phyloP scores from a whole-genome alignment of 768 basidiomycete species.

The Hortiboletus flavorubellus region DNA sequence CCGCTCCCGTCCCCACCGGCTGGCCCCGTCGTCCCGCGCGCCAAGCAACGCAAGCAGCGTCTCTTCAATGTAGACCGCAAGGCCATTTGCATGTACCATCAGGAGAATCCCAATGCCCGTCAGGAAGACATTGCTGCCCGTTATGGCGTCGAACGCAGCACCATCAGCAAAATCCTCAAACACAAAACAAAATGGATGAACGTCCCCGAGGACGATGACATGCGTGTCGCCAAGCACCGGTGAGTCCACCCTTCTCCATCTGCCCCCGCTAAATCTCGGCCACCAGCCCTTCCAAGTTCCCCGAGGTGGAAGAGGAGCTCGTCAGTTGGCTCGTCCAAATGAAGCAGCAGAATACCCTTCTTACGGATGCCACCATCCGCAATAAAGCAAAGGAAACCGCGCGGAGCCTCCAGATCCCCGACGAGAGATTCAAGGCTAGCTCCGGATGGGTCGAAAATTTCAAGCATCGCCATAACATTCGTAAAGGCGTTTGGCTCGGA shows the following conservation, averaged over 20 bases:
- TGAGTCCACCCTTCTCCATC: constrained; percentile 26
- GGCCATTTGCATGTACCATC: constrained; percentile 66
- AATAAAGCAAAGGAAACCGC: constrained; percentile 69
- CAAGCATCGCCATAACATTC: constrained; percentile 77
- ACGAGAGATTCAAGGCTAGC: constrained; percentile 86
- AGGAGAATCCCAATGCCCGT: constrained; percentile 60
- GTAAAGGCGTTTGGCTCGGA: constrained; percentile 57
- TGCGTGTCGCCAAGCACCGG: constrained; percentile 70
- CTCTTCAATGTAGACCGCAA: constrained; percentile 74
- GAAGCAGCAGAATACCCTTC: constrained; percentile 41
- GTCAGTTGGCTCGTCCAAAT: constrained; percentile 57
- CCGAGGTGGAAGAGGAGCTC: constrained; percentile 67
- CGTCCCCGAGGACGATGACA: constrained; percentile 54
- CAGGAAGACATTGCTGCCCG: constrained; percentile 81
- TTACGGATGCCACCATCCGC: constrained; percentile 65
- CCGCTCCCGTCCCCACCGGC: constrained; percentile 28
- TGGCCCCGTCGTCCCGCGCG: constrained; percentile 32
- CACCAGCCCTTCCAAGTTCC: constrained; percentile 74
- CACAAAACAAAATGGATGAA: constrained; percentile 80
- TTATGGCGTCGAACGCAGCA: constrained; percentile 85
- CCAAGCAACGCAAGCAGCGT: constrained; percentile 66
- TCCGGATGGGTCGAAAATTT: constrained; percentile 92
- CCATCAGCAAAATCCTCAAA: constrained; percentile 91
- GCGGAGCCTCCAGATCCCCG: constrained; percentile 47
- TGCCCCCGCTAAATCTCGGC: constrained; percentile 5